Conservation (phyloP, 2,329 filamentous ascomycete species). For the Parascedosporium putredinis region DNA sequence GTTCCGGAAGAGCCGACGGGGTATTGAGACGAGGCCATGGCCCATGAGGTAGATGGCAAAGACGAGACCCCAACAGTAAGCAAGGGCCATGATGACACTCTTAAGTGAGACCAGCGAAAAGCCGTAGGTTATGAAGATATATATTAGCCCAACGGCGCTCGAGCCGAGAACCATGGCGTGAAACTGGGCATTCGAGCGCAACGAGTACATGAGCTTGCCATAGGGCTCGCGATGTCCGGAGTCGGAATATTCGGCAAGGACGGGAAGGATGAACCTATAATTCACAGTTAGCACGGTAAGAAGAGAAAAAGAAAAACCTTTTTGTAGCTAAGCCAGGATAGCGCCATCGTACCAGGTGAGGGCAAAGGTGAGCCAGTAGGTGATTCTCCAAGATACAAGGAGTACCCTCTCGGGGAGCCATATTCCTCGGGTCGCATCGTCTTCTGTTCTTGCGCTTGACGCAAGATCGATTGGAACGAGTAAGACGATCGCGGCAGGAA, state of each 20-base stretch:
- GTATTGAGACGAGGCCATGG: slow-evolving; percentile 87
- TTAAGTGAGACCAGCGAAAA: slow-evolving; percentile 66
- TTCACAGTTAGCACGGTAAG: not conserved
- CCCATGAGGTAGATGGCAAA: slow-evolving; percentile 97
- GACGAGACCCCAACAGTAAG: slow-evolving; percentile 86
- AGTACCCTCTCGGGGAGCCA: slow-evolving; percentile 74
- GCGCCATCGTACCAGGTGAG: slow-evolving; percentile 88
- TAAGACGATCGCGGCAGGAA: slow-evolving; percentile 83
- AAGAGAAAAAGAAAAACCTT: not conserved
- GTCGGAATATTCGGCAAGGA: slow-evolving; percentile 90
- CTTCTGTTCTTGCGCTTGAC: slow-evolving; percentile 65
- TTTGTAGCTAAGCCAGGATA: too few species aligned
- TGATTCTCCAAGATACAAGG: slow-evolving; percentile 84
- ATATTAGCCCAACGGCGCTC: slow-evolving; percentile 63
- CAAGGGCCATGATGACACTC: slow-evolving; percentile 79
- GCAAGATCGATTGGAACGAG: slow-evolving; percentile 94
- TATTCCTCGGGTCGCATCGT: slow-evolving; percentile 64
- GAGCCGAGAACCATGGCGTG: slow-evolving; percentile 69
- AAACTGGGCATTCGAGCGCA: slow-evolving; percentile 81
- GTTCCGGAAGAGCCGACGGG: slow-evolving; percentile 67
- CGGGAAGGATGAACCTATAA: slow-evolving; percentile 72
- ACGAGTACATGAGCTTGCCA: slow-evolving; percentile 70
- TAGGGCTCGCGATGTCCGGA: slow-evolving; percentile 83
- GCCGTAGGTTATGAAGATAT: slow-evolving; percentile 71
- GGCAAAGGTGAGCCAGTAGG: slow-evolving; percentile 94